phyloP scores from a whole-genome alignment of 129 eudicot species.

The Pittosporum tobira region DNA sequence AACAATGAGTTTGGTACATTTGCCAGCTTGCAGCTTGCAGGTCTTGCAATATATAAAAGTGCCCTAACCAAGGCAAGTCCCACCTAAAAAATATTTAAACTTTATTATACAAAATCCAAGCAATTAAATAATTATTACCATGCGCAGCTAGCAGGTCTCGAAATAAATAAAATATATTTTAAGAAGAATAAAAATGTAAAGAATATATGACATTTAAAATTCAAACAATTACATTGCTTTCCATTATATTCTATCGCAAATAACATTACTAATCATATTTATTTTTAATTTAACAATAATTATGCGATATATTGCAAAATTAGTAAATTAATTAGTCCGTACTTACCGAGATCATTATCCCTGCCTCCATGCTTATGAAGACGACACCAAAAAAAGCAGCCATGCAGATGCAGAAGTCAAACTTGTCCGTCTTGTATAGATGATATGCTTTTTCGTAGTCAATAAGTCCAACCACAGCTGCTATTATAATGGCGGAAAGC shows the following conservation, averaged over 20 bases:
- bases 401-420: slow-evolving; percentile 82
- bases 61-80: slow-evolving; percentile 61
- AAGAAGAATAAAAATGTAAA: too few species aligned
- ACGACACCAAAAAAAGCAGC: slow-evolving; percentile 78
- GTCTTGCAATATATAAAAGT: slow-evolving; percentile 71
- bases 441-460: slow-evolving; percentile 60
- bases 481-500: slow-evolving; percentile 83
- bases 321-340: too few species aligned
- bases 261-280: too few species aligned
- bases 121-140: too few species aligned
- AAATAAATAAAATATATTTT: too few species aligned
- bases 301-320: too few species aligned
- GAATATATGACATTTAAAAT: too few species aligned
- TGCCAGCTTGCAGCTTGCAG: slow-evolving; percentile 65
- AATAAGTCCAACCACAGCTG: slow-evolving; percentile 90
- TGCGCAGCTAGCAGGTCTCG: too few species aligned
- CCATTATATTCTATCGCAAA: too few species aligned
- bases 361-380: slow-evolving; percentile 80
- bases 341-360: slow-evolving; percentile 72
- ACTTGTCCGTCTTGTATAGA: slow-evolving; percentile 78
- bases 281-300: too few species aligned
- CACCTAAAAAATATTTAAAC: slow-evolving; percentile 45
- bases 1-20: slow-evolving; percentile 45
- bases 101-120: too few species aligned
- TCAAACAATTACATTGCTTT: too few species aligned